Evolutionary conservation across 495 filamentous ascomycete genomes (phyloP).

Genomic region (Xylaria cubensis): DNA sequence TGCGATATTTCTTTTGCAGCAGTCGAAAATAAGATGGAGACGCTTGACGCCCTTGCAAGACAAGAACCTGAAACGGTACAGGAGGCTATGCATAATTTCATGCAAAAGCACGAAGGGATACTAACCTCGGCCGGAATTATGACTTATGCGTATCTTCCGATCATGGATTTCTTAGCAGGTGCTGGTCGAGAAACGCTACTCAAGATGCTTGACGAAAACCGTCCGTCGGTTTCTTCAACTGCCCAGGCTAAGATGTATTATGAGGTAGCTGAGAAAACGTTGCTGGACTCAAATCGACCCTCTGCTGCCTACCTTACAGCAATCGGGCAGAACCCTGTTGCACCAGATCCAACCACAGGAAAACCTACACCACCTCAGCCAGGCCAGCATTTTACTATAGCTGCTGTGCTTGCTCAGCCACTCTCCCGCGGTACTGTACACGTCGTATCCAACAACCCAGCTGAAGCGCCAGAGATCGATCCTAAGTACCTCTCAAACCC

Average conservation of each 20-base stretch:
- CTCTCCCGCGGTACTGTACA: conserved; percentile 66
- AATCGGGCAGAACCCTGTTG: not conserved
- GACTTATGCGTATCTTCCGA: conserved; percentile 25
- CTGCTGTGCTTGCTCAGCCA: conserved; percentile 53
- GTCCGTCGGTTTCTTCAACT: not conserved
- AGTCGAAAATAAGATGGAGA: conserved; percentile 26
- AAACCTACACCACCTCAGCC: conserved; percentile 33
- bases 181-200: not conserved
- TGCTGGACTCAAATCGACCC: conserved; percentile 22
- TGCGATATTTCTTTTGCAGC: conserved; percentile 33
- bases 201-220: conserved; percentile 7
- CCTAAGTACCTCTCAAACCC: conserved; percentile 62
- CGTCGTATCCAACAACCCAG: conserved; percentile 50
- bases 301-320: conserved; percentile 24
- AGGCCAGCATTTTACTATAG: conserved; percentile 54
- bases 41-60: conserved; percentile 19
- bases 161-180: not conserved
- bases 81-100: conserved; percentile 25
- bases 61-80: conserved; percentile 12
- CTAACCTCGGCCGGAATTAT: conserved; percentile 24
- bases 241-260: not conserved
- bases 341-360: conserved; percentile 25
- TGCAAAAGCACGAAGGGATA: conserved; percentile 17
- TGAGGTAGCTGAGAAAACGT: conserved; percentile 24
- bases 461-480: conserved; percentile 52